Conservation (phyloP, 352 stramenopile species). For the Peronospora tabacina region DNA sequence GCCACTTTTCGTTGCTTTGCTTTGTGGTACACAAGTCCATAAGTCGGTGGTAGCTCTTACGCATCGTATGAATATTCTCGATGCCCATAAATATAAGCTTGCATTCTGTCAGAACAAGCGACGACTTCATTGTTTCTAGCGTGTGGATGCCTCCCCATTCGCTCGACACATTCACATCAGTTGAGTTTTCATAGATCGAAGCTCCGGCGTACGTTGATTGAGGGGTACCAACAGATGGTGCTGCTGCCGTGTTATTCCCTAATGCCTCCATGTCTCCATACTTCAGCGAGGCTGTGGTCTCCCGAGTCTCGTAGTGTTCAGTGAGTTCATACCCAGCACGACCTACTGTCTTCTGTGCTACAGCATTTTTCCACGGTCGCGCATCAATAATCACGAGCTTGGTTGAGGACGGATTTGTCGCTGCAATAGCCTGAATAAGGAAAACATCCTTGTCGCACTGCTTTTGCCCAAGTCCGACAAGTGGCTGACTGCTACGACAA, state of each 20-base stretch:
- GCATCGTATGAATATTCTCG: conserved; percentile 90
- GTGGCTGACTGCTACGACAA: conserved; percentile 75
- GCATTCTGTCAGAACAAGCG: conserved; percentile 68
- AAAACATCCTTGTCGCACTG: conserved; percentile 82
- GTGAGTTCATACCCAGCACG: conserved; percentile 86
- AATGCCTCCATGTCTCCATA: conserved; percentile 56
- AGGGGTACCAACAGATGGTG: conserved; percentile 7
- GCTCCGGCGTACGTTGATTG: conserved; percentile 2
- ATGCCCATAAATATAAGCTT: conserved; percentile 88
- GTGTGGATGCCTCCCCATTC: conserved; percentile 21
- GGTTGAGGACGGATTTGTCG: conserved; percentile 63
- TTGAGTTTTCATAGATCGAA: conserved; percentile 19
- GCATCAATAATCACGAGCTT: conserved; percentile 88
- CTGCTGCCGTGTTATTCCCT: conserved; percentile 22
- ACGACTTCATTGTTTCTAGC: conserved; percentile 39
- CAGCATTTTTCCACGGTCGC: conserved; percentile 83
- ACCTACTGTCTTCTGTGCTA: conserved; percentile 86
- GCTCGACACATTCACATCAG: conserved; percentile 7
- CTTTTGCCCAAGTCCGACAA: conserved; percentile 72
- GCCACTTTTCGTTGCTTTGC: conserved; percentile 66
- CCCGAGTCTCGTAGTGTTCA: conserved; percentile 68
- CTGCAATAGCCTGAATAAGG: conserved; percentile 73
- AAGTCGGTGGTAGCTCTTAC: conserved; percentile 76
- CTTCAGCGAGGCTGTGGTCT: conserved; percentile 50
- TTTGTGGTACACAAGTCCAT: conserved; percentile 63